These are phyloP conservation scores for Talaromyces borbonicus DNA, from an alignment of 495 filamentous ascomycete genomes.

Conservation along the genomic window DNA sequence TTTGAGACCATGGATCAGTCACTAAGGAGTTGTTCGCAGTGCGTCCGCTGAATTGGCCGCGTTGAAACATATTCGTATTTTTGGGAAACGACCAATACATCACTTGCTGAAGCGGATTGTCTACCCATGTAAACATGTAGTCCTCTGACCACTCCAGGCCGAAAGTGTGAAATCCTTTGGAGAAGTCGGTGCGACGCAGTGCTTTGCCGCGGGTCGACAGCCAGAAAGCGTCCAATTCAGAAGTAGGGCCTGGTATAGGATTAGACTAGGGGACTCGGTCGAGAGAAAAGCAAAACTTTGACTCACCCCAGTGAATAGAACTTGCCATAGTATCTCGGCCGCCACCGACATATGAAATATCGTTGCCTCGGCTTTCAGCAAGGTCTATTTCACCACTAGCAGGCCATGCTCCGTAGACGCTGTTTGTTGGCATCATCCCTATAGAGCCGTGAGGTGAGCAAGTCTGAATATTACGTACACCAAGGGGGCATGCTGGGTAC, in stretches of 20 bases:
- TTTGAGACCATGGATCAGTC: constrained; percentile 56
- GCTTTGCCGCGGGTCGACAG: constrained; percentile 53
- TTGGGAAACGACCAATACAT: constrained; percentile 61
- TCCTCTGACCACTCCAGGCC: constrained; percentile 82
- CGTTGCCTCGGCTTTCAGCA: constrained; percentile 69
- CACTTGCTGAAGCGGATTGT: constrained; percentile 69
- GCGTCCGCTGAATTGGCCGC: constrained; percentile 61
- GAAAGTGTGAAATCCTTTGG: constrained; percentile 46
- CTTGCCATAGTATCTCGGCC: constrained; percentile 79
- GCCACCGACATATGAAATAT: constrained; percentile 60
- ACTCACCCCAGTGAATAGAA: constrained; percentile 63
- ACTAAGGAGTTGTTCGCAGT: constrained; percentile 61
- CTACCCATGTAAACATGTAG: constrained; percentile 79
- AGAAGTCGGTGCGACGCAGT: constrained; percentile 12
- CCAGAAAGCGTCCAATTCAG: constrained; percentile 58
- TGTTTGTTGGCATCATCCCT: constrained; percentile 63
- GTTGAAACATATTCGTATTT: constrained; percentile 56
- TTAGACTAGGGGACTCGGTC: not conserved
- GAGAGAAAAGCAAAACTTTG: constrained; percentile 33
- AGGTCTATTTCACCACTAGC: constrained; percentile 82
- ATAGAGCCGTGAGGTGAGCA: not conserved
- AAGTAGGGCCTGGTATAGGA: constrained; percentile 2
- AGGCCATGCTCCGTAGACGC: constrained; percentile 69
- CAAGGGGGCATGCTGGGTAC: not conserved
- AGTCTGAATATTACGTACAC: not conserved